Evolutionary conservation across 192 early-diverging fungal genomes (phyloP), one percentile per base, ranked within the genome.

Genomic region (Backusella luteola): DNA sequence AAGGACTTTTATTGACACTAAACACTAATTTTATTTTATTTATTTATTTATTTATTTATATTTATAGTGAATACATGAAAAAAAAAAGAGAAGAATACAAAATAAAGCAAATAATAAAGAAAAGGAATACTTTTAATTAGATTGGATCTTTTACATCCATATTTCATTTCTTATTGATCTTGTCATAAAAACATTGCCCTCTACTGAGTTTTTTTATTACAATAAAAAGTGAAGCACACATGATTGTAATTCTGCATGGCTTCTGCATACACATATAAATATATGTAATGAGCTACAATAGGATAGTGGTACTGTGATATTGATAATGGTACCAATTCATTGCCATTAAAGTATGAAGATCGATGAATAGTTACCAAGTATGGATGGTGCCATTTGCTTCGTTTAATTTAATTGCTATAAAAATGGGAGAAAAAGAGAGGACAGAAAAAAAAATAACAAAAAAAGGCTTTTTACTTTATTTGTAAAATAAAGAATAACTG

Each of bases 401-500:
- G 21, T 26, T 4, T 29, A 59, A 26, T 26, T 6, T 59, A 59
- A 59, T 26, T 6, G 9, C 12, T 26, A 7, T 59, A 59, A 26
- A 26, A 11, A 52, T 52, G n/a, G 49, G n/a, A 21, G 26, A 26
- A 63, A 7, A n/a, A 49, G 5, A 49, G 19, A 49, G 12, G 14
- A 3, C 12, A 29, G 3, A 23, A 49, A 59, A 26, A 59, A 59
- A 59, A 59, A 59, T 59, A 59, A 56, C 9, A 56, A 56, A 56
- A 56, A 56, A 56, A 56, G 2, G 42, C 42, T 23, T 23, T 63
- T 63, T 26, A 63, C 56, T 63, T 63, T 63, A 63, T 63, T 63
- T 63, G 56, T 63, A 63, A 63, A 63, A 63, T 63, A 63, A 63
- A 63, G 56, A 63, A 63, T 49, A 63, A 63, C 12, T 63, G 56